Percentiles rank a stretch among this genome's conserved stretches.
phyloP scores from a whole-genome alignment of 2,329 filamentous ascomycete species.

The Claviceps paspali region DNA sequence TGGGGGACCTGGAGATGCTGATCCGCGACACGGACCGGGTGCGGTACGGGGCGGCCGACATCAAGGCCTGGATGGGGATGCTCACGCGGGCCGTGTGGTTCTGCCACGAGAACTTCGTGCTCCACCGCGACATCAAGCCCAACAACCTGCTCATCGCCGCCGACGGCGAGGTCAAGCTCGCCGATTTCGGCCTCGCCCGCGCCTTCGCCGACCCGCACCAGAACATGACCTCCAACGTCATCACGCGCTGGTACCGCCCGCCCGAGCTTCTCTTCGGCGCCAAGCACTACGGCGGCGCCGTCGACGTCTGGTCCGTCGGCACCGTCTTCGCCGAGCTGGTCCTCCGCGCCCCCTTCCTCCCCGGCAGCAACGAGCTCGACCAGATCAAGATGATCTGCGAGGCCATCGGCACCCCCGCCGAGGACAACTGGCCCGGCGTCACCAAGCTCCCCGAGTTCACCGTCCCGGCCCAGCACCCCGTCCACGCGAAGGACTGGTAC shows the following conservation, averaged over 20 bases:
- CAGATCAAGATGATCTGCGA: conserved; percentile 76
- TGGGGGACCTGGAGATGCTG: conserved; percentile 89
- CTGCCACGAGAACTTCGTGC: conserved; percentile 84
- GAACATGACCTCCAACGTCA: conserved; percentile 85
- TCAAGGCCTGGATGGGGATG: conserved; percentile 99
- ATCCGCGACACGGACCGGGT: conserved; percentile 71
- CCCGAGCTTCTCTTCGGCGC: conserved; percentile 89
- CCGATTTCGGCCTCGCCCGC: conserved; percentile 91
- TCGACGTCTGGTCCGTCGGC: conserved; percentile 89
- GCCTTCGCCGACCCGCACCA: conserved; percentile 77
- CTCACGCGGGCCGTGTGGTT: conserved; percentile 86
- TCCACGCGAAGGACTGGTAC: conserved; percentile 59
- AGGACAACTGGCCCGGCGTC: conserved; percentile 93
- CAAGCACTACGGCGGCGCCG: conserved; percentile 73
- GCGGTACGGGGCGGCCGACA: conserved; percentile 73
- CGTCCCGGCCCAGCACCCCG: conserved; percentile 45
- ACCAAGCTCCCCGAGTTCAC: conserved; percentile 66
- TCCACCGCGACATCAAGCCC: conserved; percentile 97
- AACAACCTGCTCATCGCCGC: conserved; percentile 94
- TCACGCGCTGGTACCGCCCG: conserved; percentile 92
- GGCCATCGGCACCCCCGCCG: conserved; percentile 76
- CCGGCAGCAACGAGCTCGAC: conserved; percentile 71
- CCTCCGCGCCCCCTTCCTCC: conserved; percentile 66
- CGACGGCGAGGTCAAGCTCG: conserved; percentile 85
- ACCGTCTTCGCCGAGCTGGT: conserved; percentile 88